Evolutionary conservation across 2,329 filamentous ascomycete genomes (phyloP), one percentile per base, ranked within the genome.

Genomic region (Clarireedia monteithiana): DNA sequence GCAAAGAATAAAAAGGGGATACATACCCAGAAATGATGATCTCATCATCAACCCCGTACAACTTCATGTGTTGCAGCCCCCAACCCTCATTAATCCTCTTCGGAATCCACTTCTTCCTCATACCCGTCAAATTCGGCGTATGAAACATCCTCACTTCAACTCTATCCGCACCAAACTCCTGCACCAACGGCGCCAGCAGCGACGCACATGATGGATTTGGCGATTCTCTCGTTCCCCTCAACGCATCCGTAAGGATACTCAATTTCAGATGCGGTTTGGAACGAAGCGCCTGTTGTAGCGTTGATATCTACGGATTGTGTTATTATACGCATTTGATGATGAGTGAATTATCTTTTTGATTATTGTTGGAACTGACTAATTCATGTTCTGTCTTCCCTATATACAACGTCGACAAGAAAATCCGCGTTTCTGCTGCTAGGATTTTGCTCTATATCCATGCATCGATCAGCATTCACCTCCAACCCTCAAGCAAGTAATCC

Each of bases 11-110:
- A 23, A 30, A 30, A 1, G 27, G 30, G 10, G n/a, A 9, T 20
- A 50, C 75, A 60, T 79, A 89, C 82, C 91, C 91, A 6, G 91
- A 95, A 65, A 99, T 82, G 62, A 99, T 92, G 57, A 99, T 87
- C 70, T 96, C 91, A 67, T 99, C 91, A 65, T 99, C 94, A 23
- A 96, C 76, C 0, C 94, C 94, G 65, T 99, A 99, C 0, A 99
- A 77, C 77, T 99, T 99, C 92, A 99, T 99, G 69, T 99, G 94
- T 69, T 99, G 94, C 59, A 99, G 73, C 1, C 94, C 94, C 94
- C 94, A 99, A 17, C 94, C 94, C 73, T 99, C 94, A 64, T 99
- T 99, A 69, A 99, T 92, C 20, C 94, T 81, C 68, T 83, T 89
- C 0, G 94, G 94, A 2, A 97, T 82, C 62, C 88, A 77, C 66